Base-by-base conservation (phyloP, 192 early-diverging fungal species). In the Polychytrium aggregatum region DNA sequence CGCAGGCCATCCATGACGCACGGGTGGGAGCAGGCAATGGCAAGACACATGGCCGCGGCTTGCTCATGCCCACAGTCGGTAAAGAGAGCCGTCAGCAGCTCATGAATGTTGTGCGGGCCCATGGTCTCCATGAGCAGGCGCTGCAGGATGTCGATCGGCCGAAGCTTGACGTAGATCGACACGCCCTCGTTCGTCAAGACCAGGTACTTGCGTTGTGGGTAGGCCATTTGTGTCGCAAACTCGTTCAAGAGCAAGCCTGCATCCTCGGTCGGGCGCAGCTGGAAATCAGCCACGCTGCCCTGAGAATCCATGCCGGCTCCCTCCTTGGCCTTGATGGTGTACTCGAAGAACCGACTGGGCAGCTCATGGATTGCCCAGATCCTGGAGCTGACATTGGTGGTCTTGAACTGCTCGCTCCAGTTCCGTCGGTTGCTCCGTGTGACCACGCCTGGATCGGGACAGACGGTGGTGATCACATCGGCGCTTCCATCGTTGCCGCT, bases 11-110 rank as follows among this genome's bases (percentile, higher is more conserved):
- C n/a, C n/a, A 33, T 11, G 2, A 43, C 41, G n/a, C 24, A 52
- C 41, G 50, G 43, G 41, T 64, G 64, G 28, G 58, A 55, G 43
- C 81, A 83, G 40, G 83, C 62, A 44, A 92, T 74, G 1, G 79
- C 76, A 3, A 89, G 67, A 56, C 83, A 86, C 88, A 96, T 90
- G 29, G 88, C 85, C 50, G 87, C 92, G 14, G 81, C 65, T 58
- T 91, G 82, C 28, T 69, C 67, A 9, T 64, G 53, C 0, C 80
- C 79, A 50, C 77, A 91, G 4, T 56, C 65, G 33, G 56, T 51
- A 18, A 81, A 59, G 55, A 83, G n/a, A n/a, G n/a, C n/a, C n/a
- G n/a, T n/a, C n/a, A n/a, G n/a, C n/a, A n/a, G n/a, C n/a, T n/a
- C n/a, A n/a, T n/a, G n/a, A n/a, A n/a, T n/a, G n/a, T n/a, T n/a